Percentiles rank a stretch among this genome's conserved stretches.
These are phyloP conservation scores for Testicularia cyperi DNA, from an alignment of 1,284 basidiomycete species.

Conservation along the genomic window DNA sequence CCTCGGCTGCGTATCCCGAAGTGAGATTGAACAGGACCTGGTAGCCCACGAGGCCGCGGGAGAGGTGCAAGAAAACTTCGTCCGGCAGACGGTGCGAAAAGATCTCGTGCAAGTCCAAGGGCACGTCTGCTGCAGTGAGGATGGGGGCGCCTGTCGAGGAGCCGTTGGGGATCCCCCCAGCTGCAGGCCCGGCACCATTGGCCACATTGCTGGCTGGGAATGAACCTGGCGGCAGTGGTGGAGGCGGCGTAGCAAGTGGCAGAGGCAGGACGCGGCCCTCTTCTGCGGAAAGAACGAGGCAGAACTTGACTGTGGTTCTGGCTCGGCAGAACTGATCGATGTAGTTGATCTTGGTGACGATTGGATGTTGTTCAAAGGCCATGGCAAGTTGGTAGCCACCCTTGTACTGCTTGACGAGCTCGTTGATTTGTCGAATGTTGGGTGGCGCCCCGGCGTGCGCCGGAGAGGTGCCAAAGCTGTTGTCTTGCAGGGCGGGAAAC, in stretches of 20 bases:
- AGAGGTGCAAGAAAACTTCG: conserved; percentile 94
- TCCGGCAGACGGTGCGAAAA: conserved; percentile 94
- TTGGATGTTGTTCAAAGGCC: conserved; percentile 64
- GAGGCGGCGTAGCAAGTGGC: conserved; percentile 71
- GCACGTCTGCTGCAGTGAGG: conserved; percentile 79
- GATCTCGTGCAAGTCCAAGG: conserved; percentile 86
- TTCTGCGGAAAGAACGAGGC: conserved; percentile 85
- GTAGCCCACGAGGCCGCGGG: conserved; percentile 82
- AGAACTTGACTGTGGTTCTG: conserved; percentile 87
- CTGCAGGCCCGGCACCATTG: conserved; percentile 59
- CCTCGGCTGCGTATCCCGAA: conserved; percentile 76
- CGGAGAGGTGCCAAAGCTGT: conserved; percentile 57
- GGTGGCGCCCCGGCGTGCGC: conserved; percentile 29
- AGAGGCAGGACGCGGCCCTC: conserved; percentile 81
- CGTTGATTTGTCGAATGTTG: conserved; percentile 62
- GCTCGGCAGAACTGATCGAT: conserved; percentile 85
- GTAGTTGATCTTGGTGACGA: conserved; percentile 76
- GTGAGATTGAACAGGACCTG: conserved; percentile 88
- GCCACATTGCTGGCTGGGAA: conserved; percentile 7
- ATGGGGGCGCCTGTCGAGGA: conserved; percentile 62
- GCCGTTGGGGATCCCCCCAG: conserved; percentile 67
- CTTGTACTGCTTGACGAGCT: conserved; percentile 51
- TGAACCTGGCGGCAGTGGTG: conserved; percentile 47
- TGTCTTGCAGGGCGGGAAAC: conserved; percentile 72
- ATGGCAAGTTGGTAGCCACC: conserved; percentile 48